Conservation (phyloP, 805 yeast species). For the Starmera pachycereana region DNA sequence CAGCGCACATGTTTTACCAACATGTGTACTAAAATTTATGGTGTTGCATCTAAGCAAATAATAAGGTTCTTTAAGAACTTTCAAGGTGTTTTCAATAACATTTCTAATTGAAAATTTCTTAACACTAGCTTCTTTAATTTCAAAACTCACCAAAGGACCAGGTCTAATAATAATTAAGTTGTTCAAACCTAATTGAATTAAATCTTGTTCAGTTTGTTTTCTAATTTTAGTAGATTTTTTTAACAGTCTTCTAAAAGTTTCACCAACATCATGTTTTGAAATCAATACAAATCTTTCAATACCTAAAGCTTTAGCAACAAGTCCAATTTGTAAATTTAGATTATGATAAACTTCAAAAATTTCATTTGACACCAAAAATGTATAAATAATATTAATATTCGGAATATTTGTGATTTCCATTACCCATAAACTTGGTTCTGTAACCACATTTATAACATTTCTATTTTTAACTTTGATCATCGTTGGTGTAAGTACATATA, state of each 20-base stretch:
- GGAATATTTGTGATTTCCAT: not conserved
- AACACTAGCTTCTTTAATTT: not conserved
- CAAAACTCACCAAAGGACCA: slow-evolving; percentile 1
- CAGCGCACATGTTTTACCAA: not conserved
- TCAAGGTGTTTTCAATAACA: not conserved
- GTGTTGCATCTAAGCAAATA: not conserved
- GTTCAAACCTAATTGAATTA: not conserved
- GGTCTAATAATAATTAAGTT: not conserved
- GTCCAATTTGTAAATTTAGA: not conserved
- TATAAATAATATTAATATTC: not conserved
- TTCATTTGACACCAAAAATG: not conserved
- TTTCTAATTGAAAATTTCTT: not conserved
- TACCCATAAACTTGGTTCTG: not conserved
- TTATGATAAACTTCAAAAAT: not conserved
- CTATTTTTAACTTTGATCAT: not conserved
- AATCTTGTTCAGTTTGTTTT: not conserved
- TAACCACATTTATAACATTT: not conserved
- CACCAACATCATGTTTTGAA: not conserved
- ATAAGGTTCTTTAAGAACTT: not conserved
- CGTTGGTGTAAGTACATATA: not conserved
- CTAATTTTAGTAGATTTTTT: not conserved
- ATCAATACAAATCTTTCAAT: not conserved
- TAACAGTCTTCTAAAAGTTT: not conserved
- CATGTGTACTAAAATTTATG: not conserved
- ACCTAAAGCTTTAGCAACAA: not conserved